Percentiles rank a stretch among this genome's conserved stretches.
phyloP scores from a whole-genome alignment of 306 rosid species.

The Comarum palustre region DNA sequence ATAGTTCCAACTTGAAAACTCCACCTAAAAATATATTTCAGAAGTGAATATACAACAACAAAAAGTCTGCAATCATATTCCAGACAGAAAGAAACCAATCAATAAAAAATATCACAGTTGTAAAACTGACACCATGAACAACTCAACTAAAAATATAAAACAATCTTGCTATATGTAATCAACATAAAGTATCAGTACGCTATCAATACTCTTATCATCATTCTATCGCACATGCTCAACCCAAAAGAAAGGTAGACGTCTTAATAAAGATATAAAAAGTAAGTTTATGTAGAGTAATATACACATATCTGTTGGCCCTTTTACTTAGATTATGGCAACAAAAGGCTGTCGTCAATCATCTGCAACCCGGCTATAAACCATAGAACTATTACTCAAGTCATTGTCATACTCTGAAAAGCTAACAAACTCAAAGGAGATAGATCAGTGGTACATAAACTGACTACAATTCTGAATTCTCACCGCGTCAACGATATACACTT shows the following conservation, averaged over 20 bases:
- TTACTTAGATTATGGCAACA: not conserved
- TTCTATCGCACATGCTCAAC: not conserved
- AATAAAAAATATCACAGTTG: not conserved
- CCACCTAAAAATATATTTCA: constrained; percentile 54
- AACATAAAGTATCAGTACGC: not conserved
- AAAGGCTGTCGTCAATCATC: not conserved
- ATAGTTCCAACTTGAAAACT: constrained; percentile 91
- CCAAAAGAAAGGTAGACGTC: not conserved
- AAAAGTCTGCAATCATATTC: not conserved
- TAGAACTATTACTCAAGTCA: not conserved
- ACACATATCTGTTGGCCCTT: not conserved
- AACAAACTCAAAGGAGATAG: not conserved
- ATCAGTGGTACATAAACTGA: not conserved
- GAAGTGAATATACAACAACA: constrained; percentile 10
- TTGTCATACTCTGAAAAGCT: not conserved
- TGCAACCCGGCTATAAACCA: not conserved
- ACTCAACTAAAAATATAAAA: not conserved
- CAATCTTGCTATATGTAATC: not conserved
- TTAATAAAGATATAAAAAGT: not conserved
- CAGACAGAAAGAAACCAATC: not conserved
- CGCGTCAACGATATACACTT: not conserved
- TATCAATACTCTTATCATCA: not conserved
- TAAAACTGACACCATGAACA: not conserved
- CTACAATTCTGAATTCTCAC: not conserved
- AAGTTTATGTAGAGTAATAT: not conserved